Evolutionary conservation across 139 green algal species (phyloP).

Genomic region (Coelastrella sp.): DNA sequence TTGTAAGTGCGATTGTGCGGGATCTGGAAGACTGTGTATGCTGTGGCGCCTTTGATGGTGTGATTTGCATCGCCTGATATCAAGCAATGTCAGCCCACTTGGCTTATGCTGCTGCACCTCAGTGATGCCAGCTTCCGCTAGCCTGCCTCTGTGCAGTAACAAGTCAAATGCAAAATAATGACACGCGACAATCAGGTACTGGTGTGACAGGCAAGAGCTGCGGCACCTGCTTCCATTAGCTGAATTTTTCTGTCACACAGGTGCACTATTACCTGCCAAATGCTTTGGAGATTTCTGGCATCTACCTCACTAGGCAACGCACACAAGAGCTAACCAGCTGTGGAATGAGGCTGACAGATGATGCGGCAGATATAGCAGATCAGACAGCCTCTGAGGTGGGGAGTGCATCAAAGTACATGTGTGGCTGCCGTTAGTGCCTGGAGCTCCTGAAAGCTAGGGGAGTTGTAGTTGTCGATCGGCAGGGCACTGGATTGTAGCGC

Average conservation of each 20-base stretch:
- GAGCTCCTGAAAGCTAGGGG: too few relatives aligned
- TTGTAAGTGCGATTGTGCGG: constrained; percentile 61
- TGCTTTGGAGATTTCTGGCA: constrained; percentile 46
- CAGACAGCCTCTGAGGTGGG: not conserved
- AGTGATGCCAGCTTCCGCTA: not conserved
- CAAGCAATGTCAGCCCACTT: not conserved
- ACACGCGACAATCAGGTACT: not conserved
- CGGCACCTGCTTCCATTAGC: not conserved
- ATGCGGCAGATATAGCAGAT: not conserved
- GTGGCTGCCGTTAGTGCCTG: not conserved
- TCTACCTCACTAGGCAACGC: constrained; percentile 52
- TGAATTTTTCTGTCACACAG: constrained; percentile 49
- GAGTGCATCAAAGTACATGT: not conserved
- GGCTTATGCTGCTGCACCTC: not conserved
- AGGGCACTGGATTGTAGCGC: too few relatives aligned
- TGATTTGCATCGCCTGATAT: not conserved
- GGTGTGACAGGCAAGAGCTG: not conserved
- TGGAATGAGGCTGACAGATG: not conserved
- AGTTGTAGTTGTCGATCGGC: too few relatives aligned
- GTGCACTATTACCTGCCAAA: constrained; percentile 79
- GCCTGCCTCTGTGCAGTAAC: not conserved
- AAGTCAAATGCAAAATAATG: too few relatives aligned
- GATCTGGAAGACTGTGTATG: not conserved
- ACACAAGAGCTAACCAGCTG: not conserved
- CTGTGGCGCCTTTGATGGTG: not conserved